Evolutionary conservation across 2,329 filamentous ascomycete species (phyloP).

Genomic region (Aureobasidium sp.): DNA sequence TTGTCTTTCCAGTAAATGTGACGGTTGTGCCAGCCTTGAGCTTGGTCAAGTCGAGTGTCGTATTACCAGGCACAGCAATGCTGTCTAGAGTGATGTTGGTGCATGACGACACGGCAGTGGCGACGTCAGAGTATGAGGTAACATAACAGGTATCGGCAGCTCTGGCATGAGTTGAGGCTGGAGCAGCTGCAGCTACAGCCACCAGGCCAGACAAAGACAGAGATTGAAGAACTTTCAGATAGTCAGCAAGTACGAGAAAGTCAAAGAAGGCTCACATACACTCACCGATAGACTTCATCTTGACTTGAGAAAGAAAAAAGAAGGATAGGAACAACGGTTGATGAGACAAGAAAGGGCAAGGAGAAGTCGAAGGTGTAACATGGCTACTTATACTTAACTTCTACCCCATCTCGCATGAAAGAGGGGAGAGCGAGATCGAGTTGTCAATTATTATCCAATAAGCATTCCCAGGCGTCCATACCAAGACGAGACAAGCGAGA

Average conservation of each 20-base stretch:
- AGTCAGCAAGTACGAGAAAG: background rate
- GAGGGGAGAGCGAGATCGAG: background rate
- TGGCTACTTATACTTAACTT: background rate
- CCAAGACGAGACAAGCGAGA: constrained; percentile 6
- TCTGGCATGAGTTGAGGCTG: background rate
- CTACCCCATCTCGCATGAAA: background rate
- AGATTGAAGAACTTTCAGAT: background rate
- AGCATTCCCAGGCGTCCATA: background rate
- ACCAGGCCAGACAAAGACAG: background rate
- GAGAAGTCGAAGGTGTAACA: background rate
- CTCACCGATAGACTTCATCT: background rate
- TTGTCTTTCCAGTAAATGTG: constrained; percentile 35
- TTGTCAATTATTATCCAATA: background rate
- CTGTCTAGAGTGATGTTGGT: constrained; percentile 36
- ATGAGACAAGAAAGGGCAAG: background rate
- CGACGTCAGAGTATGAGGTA: constrained; percentile 8
- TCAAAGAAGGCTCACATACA: too few relatives aligned
- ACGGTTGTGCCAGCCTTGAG: constrained; percentile 37
- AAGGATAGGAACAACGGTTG: background rate
- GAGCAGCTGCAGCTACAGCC: background rate
- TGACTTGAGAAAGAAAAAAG: background rate
- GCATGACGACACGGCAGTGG: constrained; percentile 34
- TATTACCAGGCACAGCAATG: constrained; percentile 33
- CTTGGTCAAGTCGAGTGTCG: constrained; percentile 35
- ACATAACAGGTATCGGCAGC: constrained; percentile 5